phyloP scores from a whole-genome alignment of 768 basidiomycete species.

The Rhizopogon salebrosus region DNA sequence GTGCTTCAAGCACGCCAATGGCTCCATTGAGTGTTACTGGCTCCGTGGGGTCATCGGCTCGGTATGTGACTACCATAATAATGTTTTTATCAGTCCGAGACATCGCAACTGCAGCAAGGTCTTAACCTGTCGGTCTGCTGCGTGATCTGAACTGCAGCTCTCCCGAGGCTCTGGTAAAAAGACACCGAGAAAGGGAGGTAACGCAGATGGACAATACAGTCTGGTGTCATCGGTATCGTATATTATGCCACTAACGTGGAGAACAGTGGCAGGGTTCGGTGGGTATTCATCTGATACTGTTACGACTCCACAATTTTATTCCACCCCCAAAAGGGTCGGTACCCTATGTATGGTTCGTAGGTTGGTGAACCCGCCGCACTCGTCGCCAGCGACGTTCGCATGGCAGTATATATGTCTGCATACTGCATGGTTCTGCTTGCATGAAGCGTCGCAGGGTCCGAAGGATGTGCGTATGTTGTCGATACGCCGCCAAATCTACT shows the following conservation, averaged over 20 bases:
- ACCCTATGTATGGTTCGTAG: too few relatives aligned
- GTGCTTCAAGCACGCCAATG: too few relatives aligned
- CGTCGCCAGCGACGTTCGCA: slow-evolving; percentile 52
- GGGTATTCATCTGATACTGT: not conserved
- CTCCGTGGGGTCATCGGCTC: too few relatives aligned
- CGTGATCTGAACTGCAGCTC: too few relatives aligned
- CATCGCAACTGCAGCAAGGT: too few relatives aligned
- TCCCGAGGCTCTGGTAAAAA: slow-evolving; percentile 19
- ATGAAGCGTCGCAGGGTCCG: slow-evolving; percentile 37
- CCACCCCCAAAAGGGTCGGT: too few relatives aligned
- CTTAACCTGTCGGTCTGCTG: too few relatives aligned
- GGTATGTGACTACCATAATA: too few relatives aligned
- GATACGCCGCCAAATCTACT: slow-evolving; percentile 55
- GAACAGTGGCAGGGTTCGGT: not conserved
- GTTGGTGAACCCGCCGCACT: slow-evolving; percentile 33
- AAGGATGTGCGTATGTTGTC: slow-evolving; percentile 27
- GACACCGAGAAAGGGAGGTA: slow-evolving; percentile 39
- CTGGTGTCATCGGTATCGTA: not conserved
- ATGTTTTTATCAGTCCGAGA: too few relatives aligned
- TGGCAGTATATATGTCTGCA: slow-evolving; percentile 82
- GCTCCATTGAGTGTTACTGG: too few relatives aligned
- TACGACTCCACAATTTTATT: not conserved
- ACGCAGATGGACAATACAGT: not conserved
- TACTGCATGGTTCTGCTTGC: slow-evolving; percentile 93
- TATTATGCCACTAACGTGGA: not conserved